phyloP scores from a whole-genome alignment of 441 rosid genomes.

The Populus hybrid region DNA sequence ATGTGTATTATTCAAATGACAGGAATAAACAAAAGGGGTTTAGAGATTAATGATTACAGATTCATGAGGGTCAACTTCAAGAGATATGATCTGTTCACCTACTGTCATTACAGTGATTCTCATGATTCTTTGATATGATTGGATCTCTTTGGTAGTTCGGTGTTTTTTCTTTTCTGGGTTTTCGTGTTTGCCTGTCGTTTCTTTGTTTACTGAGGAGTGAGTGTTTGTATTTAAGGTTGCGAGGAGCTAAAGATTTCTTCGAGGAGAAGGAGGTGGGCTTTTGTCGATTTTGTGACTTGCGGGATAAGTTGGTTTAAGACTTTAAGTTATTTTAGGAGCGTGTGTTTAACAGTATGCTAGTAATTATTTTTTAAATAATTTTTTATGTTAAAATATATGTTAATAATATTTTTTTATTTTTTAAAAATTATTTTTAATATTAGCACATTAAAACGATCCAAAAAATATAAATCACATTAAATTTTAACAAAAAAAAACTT shows the following conservation, averaged over 20 bases:
- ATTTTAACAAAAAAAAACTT: too few species aligned
- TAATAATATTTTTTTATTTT: too few species aligned
- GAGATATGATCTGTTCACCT: conserved; percentile 71
- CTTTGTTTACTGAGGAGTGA: background rate
- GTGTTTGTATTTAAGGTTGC: background rate
- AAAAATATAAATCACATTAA: too few species aligned
- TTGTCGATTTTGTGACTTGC: background rate
- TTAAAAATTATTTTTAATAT: too few species aligned
- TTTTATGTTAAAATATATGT: too few species aligned
- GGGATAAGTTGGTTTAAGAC: background rate
- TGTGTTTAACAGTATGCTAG: too few species aligned
- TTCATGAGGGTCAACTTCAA: conserved; percentile 85
- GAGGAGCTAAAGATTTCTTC: background rate
- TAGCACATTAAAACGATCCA: too few species aligned
- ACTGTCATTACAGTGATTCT: conserved; percentile 90
- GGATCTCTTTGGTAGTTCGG: conserved; percentile 6
- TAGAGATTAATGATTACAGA: conserved; percentile 43
- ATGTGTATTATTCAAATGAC: background rate
- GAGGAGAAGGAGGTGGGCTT: conserved; percentile 2
- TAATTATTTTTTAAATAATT: too few species aligned
- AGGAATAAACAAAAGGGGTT: conserved; percentile 21
- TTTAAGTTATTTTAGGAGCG: too few species aligned
- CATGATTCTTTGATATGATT: conserved; percentile 32
- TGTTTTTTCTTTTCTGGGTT: background rate
- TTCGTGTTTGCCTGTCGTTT: background rate